These are phyloP conservation scores for Pyrenophora seminiperda DNA, from an alignment of 2,329 filamentous ascomycete genomes.

Conservation along the genomic window DNA sequence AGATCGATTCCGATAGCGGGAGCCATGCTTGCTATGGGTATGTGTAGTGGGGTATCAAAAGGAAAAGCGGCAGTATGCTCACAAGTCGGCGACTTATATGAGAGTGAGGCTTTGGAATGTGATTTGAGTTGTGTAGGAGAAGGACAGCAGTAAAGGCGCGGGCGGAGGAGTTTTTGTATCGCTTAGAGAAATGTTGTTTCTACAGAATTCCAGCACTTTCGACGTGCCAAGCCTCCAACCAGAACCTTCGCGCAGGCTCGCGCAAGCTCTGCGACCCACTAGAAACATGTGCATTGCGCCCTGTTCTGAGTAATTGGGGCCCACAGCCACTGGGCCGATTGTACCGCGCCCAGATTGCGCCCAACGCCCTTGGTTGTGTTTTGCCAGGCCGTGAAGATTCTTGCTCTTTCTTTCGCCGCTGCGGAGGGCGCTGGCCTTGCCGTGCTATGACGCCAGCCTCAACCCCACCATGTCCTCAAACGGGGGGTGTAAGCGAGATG, in stretches of 20 bases:
- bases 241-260: constrained; percentile 18
- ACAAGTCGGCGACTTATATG: constrained; percentile 39
- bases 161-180: constrained; percentile 37
- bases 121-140: constrained; percentile 27
- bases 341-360: background rate
- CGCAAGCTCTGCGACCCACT: constrained; percentile 19
- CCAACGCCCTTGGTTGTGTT: constrained; percentile 3
- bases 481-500: constrained; percentile 16
- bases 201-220: constrained; percentile 21
- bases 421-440: constrained; percentile 1
- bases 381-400: constrained; percentile 1
- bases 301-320: background rate
- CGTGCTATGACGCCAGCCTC: constrained; percentile 20
- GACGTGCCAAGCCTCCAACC: constrained; percentile 19
- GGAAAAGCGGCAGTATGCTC: constrained; percentile 34
- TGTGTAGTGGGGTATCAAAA: constrained; percentile 34
- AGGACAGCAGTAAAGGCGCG: constrained; percentile 20
- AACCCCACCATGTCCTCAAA: constrained; percentile 22
- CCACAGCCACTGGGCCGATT: constrained; percentile 4
- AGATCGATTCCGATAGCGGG: constrained; percentile 98
- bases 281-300: constrained; percentile 11
- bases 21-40: constrained; percentile 11
- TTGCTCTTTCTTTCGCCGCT: constrained; percentile 9
- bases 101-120: constrained; percentile 33
- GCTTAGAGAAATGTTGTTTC: constrained; percentile 15